Conservation (phyloP, 208 protist genomes). For the Leishmania amazonensis region DNA sequence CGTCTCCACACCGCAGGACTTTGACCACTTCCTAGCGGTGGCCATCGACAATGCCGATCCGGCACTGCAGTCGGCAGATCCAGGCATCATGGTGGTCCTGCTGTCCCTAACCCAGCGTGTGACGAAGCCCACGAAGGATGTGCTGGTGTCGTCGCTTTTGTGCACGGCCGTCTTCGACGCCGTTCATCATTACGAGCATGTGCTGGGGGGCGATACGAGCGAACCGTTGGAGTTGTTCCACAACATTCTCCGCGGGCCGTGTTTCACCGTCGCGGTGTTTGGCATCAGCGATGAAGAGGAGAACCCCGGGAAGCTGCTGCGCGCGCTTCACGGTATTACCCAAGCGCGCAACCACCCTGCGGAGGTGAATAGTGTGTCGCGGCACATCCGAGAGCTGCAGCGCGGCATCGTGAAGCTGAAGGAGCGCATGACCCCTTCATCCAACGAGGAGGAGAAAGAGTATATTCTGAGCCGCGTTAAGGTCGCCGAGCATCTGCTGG, state of each 20-base stretch:
- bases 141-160: slow-evolving; percentile 69
- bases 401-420: slow-evolving; percentile 54
- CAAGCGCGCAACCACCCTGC: slow-evolving; percentile 54
- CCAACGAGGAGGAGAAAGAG: slow-evolving; percentile 46
- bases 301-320: slow-evolving; percentile 53
- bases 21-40: slow-evolving; percentile 63
- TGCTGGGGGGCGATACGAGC: slow-evolving; percentile 38
- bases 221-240: slow-evolving; percentile 75
- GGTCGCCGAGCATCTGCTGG: slow-evolving; percentile 44
- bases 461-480: slow-evolving; percentile 54
- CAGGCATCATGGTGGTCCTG: slow-evolving; percentile 80
- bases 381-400: slow-evolving; percentile 61
- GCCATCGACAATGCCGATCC: slow-evolving; percentile 76
- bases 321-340: slow-evolving; percentile 46
- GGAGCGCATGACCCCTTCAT: slow-evolving; percentile 39
- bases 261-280: slow-evolving; percentile 58
- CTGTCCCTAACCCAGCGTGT: slow-evolving; percentile 58
- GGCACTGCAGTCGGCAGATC: slow-evolving; percentile 65
- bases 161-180: slow-evolving; percentile 76
- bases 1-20: slow-evolving; percentile 54
- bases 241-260: slow-evolving; percentile 51
- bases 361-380: slow-evolving; percentile 51
- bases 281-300: slow-evolving; percentile 78
- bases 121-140: slow-evolving; percentile 45
- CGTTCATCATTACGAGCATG: slow-evolving; percentile 66